These are phyloP conservation scores for Ogataea pignaliae DNA, from an alignment of 805 yeast genomes.

Conservation along the genomic window DNA sequence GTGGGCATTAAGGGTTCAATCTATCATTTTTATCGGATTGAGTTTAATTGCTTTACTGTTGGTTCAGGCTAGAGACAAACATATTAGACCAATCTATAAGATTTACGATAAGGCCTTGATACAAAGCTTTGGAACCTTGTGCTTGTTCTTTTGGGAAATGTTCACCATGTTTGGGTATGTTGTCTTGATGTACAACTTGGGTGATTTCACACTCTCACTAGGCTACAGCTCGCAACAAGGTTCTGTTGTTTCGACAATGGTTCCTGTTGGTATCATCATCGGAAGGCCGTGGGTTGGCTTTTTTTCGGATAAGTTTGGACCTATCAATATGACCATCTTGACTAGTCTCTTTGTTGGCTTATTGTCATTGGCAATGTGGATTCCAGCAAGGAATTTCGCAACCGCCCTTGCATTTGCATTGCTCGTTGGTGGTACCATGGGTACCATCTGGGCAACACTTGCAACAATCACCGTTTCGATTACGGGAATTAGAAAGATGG, in stretches of 20 bases:
- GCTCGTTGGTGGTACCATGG: constrained; percentile 55
- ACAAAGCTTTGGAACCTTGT: constrained; percentile 31
- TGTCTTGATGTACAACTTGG: constrained; percentile 51
- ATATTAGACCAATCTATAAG: constrained; percentile 32
- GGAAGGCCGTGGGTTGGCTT: constrained; percentile 57
- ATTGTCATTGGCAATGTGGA: constrained; percentile 48
- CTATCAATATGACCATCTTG: constrained; percentile 40
- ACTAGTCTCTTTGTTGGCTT: constrained; percentile 37
- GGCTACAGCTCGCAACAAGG: constrained; percentile 56
- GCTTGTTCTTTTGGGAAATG: constrained; percentile 35
- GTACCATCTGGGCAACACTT: constrained; percentile 53
- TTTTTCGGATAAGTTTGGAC: constrained; percentile 47
- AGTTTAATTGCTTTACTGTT: constrained; percentile 31
- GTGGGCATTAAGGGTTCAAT: constrained; percentile 51
- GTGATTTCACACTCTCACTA: constrained; percentile 54
- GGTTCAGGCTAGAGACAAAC: constrained; percentile 34
- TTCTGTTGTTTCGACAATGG: constrained; percentile 55
- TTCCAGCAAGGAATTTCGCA: constrained; percentile 53
- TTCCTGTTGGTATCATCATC: constrained; percentile 49
- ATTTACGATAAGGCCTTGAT: constrained; percentile 40
- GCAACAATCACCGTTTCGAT: constrained; percentile 49
- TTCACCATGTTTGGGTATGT: constrained; percentile 59
- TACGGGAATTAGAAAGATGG: constrained; percentile 50
- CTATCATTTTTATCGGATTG: constrained; percentile 34
- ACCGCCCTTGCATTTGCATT: constrained; percentile 50